Percentiles rank a stretch among this genome's conserved stretches.
Evolutionary conservation across 2,329 filamentous ascomycete genomes (phyloP).

Genomic region (Claviceps citrina): DNA sequence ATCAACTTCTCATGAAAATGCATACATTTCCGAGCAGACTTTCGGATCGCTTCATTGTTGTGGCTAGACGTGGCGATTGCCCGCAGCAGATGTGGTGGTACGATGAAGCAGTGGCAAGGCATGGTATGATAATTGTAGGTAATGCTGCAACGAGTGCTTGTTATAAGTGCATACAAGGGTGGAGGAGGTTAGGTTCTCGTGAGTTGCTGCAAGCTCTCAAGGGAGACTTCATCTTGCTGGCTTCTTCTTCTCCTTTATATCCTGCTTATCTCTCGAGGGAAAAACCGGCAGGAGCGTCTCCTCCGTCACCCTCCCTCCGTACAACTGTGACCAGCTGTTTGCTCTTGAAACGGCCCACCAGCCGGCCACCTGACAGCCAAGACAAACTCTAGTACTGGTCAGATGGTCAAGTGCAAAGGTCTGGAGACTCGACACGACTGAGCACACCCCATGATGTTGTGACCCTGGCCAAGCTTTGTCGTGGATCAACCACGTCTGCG

Average conservation of each 20-base stretch:
- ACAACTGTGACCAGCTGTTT: constrained; percentile 1
- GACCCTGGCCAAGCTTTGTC: not conserved
- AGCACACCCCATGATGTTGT: not conserved
- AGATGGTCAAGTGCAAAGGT: not conserved
- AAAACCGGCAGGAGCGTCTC: not conserved
- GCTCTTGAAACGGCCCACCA: not conserved
- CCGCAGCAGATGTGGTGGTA: constrained; percentile 31
- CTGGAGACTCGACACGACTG: too few relatives aligned
- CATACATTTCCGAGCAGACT: constrained; percentile 22
- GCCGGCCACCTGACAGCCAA: not conserved
- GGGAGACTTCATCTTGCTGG: not conserved
- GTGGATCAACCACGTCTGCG: not conserved
- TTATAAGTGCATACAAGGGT: not conserved
- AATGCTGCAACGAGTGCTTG: not conserved
- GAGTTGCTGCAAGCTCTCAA: not conserved
- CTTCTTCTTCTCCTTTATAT: not conserved
- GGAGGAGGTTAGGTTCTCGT: not conserved
- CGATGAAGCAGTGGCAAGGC: constrained; percentile 22
- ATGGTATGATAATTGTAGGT: constrained; percentile 4
- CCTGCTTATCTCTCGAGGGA: too few relatives aligned
- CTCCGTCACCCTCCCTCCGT: not conserved
- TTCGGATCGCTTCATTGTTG: constrained; percentile 22
- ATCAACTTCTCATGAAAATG: constrained; percentile 18
- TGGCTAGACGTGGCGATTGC: constrained; percentile 25
- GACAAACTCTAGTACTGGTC: not conserved